Evolutionary conservation across 148 eudicot genomes (phyloP), one percentile per base, ranked within the genome.

Genomic region (Dysphania ambrosioides): DNA sequence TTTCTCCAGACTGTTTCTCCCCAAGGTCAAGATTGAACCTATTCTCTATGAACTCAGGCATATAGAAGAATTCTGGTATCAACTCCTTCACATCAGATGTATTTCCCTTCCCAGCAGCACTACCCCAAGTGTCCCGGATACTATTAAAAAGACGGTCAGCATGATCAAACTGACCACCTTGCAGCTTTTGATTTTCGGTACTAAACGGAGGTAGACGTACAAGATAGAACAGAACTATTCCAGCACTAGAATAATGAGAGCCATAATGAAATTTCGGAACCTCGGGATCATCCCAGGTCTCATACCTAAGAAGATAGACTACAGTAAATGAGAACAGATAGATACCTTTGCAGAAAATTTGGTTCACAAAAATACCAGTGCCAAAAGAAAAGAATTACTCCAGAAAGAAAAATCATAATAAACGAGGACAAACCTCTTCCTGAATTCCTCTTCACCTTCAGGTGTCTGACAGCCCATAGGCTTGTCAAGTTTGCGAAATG

Each of bases 271-370:
- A 96, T 72, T 96, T 96, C 21, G 99, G 99, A 80, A 90, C 87
- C 80, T 96, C 99, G 6, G 99, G 99, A 88, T 96, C 99, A 86
- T 96, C 99, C 99, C 99, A 96, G 85, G 92, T 96, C 75, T 96
- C 99, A 80, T 86, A 90, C 83, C 99, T 96, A 82, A 27, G n/a
- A 47, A 61, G 19, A 67, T 10, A 76, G 31, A 47, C 29, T 5
- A 44, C 23, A 26, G 12, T 41, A 19, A 53, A 34, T 55, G 13
- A 76, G 38, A 35, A 27, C 32, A 70, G 59, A 42, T 16, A 29
- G 24, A 47, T n/a, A 74, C 58, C 38, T 34, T 35, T 49, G 18
- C 8, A 60, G 31, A 27, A 32, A 8, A 0, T 2, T 8, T 21
- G 16, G 3, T 23, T 1, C 29, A 42, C 8, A 16, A 23, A 66